Evolutionary conservation across 371 early-diverging fungal genomes (phyloP).

Genomic region (Mortierella sp.): DNA sequence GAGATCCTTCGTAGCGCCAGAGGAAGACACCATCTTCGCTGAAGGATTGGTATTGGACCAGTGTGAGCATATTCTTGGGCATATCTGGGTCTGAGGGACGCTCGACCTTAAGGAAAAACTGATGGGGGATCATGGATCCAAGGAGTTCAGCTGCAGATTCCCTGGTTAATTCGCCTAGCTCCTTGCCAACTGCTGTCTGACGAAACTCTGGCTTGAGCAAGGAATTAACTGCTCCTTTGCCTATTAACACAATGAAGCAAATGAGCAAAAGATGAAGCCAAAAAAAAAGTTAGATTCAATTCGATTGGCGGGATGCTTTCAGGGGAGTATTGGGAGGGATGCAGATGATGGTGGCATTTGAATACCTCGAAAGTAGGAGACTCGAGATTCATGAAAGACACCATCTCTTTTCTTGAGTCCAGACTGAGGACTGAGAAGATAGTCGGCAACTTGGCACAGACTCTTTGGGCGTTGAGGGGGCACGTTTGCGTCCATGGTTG

Average conservation of each 20-base stretch:
- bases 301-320: background rate
- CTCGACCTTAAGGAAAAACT: conserved; percentile 81
- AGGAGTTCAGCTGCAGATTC: conserved; percentile 79
- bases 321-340: background rate
- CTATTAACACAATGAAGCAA: conserved; percentile 52
- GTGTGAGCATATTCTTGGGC: conserved; percentile 65
- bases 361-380: conserved; percentile 93
- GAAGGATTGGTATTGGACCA: conserved; percentile 78
- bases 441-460: conserved; percentile 72
- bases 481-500: conserved; percentile 37
- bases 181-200: conserved; percentile 62
- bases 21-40: conserved; percentile 91
- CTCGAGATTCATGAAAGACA: conserved; percentile 90
- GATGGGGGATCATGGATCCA: conserved; percentile 74
- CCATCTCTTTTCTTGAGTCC: conserved; percentile 88
- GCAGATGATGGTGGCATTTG: background rate
- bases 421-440: conserved; percentile 72
- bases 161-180: conserved; percentile 65
- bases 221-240: conserved; percentile 91
- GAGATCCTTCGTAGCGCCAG: conserved; percentile 96
- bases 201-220: conserved; percentile 81
- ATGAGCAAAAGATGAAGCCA: background rate
- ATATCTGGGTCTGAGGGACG: conserved; percentile 72
- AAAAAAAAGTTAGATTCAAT: background rate
- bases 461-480: conserved; percentile 67